Percentiles rank a stretch among this genome's conserved stretches.
Evolutionary conservation across 768 basidiomycete genomes (phyloP).

Genomic region (Rhodotorula babjevae): DNA sequence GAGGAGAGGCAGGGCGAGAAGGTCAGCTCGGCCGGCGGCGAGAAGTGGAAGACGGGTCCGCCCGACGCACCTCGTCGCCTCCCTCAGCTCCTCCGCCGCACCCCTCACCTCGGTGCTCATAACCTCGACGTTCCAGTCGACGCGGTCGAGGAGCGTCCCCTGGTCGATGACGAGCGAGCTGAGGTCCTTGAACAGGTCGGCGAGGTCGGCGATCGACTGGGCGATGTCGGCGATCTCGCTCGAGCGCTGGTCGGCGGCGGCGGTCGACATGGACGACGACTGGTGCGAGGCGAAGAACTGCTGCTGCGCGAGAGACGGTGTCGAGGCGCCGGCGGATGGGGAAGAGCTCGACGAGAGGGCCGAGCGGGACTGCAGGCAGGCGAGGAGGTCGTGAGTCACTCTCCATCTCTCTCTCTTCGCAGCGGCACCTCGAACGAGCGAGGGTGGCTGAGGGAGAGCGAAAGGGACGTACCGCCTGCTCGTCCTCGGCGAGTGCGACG

Average conservation of each 20-base stretch:
- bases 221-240: conserved; percentile 84
- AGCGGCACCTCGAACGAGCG: not conserved
- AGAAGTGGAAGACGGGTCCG: not conserved
- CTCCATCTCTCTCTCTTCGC: too few relatives aligned
- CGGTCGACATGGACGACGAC: conserved; percentile 46
- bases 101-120: conserved; percentile 74
- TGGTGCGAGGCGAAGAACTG: conserved; percentile 10
- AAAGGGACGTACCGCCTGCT: conserved; percentile 11
- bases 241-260: conserved; percentile 54
- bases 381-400: too few relatives aligned
- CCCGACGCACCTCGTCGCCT: conserved; percentile 67
- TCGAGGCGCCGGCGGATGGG: not conserved
- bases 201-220: conserved; percentile 80
- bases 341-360: conserved; percentile 20
- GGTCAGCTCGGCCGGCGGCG: too few relatives aligned
- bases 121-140: conserved; percentile 96
- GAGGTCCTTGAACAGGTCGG: conserved; percentile 94
- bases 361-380: conserved; percentile 22
- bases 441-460: not conserved
- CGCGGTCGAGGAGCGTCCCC: conserved; percentile 88
- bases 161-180: conserved; percentile 92
- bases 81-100: conserved; percentile 75
- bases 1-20: not conserved
- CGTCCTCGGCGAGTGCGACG: conserved; percentile 31
- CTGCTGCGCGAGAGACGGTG: conserved; percentile 20